Percentiles rank a stretch among this genome's conserved stretches.
phyloP scores from a whole-genome alignment of 208 protist genomes.

The Crithidia mellificae region DNA sequence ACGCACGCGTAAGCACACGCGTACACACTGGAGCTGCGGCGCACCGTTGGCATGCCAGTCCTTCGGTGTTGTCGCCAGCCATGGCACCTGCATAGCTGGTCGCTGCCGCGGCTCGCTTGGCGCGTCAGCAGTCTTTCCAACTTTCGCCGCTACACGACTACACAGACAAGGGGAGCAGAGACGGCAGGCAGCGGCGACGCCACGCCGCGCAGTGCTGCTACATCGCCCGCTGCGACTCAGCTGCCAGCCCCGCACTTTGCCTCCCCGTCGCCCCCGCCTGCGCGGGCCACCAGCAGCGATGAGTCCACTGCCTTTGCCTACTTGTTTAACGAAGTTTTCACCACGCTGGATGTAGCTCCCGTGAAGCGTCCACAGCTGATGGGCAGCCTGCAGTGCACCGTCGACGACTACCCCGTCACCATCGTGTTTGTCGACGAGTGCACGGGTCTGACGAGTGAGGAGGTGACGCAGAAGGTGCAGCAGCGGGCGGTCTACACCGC shows the following conservation, averaged over 20 bases:
- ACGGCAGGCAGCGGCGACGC: neutral
- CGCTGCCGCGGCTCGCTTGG: too few species aligned
- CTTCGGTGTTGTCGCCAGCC: too few species aligned
- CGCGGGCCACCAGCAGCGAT: neutral
- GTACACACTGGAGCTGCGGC: too few species aligned
- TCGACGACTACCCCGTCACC: slow-evolving; percentile 22
- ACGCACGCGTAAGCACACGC: too few species aligned
- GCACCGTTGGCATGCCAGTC: too few species aligned
- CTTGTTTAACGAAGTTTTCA: slow-evolving; percentile 18
- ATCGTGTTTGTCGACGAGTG: slow-evolving; percentile 26
- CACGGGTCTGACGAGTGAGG: slow-evolving; percentile 17
- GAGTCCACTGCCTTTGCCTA: slow-evolving; percentile 4
- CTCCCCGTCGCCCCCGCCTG: too few species aligned
- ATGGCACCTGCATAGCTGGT: too few species aligned
- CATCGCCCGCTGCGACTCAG: slow-evolving; percentile 11
- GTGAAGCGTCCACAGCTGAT: slow-evolving; percentile 28
- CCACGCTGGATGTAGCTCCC: slow-evolving; percentile 27
- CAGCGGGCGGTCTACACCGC: slow-evolving; percentile 13
- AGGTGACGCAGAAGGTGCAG: slow-evolving; percentile 16
- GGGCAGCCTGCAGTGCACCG: slow-evolving; percentile 21
- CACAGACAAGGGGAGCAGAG: neutral
- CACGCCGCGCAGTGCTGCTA: neutral
- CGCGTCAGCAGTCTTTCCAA: too few species aligned
- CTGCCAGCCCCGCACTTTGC: too few species aligned
- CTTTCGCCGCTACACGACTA: too few species aligned